phyloP scores from a whole-genome alignment of 768 basidiomycete species.

The Boletus coccyginus region DNA sequence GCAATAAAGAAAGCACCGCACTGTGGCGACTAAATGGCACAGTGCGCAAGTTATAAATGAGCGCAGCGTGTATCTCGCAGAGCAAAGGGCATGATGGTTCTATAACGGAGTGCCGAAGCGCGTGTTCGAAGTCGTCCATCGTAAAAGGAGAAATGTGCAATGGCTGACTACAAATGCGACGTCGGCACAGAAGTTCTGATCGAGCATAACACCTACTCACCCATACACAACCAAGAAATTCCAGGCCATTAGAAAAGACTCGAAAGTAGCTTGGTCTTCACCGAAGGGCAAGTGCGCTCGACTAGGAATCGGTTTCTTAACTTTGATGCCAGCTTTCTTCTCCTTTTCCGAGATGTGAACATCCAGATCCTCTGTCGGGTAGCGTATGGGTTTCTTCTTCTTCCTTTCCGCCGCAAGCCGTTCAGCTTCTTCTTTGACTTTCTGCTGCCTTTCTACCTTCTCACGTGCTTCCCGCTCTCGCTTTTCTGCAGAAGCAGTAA shows the following conservation, averaged over 20 bases:
- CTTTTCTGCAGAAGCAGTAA: conserved; percentile 49
- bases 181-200: background rate
- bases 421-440: conserved; percentile 69
- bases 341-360: conserved; percentile 78
- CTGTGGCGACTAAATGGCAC: conserved; percentile 74
- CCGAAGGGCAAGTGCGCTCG: conserved; percentile 66
- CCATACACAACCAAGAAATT: conserved; percentile 93
- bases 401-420: conserved; percentile 73
- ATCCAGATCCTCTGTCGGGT: conserved; percentile 91
- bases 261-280: conserved; percentile 62
- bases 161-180: conserved; percentile 58
- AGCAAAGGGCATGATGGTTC: conserved; percentile 77
- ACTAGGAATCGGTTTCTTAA: conserved; percentile 66
- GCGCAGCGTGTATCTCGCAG: conserved; percentile 82
- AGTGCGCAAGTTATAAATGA: conserved; percentile 89
- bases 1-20: conserved; percentile 64
- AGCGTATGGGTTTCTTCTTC: conserved; percentile 87
- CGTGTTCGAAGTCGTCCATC: conserved; percentile 89
- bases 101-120: conserved; percentile 68
- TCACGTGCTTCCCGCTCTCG: conserved; percentile 69
- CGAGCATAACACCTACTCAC: conserved; percentile 44
- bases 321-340: conserved; percentile 71
- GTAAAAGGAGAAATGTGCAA: conserved; percentile 86
- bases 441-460: conserved; percentile 62
- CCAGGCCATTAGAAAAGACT: conserved; percentile 88